Conservation (phyloP, 352 stramenopile species). For the Phytophthora sansomeana region DNA sequence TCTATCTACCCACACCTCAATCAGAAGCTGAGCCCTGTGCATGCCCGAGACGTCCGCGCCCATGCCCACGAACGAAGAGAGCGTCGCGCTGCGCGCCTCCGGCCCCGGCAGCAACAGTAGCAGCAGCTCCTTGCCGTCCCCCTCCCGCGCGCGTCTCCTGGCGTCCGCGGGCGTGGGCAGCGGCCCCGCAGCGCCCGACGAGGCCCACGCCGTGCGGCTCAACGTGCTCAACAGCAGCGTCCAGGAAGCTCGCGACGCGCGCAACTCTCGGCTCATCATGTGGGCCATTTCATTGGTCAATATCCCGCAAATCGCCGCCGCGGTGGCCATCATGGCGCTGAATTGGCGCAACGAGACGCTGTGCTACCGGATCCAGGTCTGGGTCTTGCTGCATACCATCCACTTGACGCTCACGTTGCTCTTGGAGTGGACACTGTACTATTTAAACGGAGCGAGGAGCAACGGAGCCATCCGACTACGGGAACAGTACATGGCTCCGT, state of each 20-base stretch:
- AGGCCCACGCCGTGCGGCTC: conserved; percentile 81
- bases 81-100: conserved; percentile 31
- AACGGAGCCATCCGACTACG: conserved; percentile 68
- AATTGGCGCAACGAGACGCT: conserved; percentile 76
- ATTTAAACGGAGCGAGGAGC: conserved; percentile 60
- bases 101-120: conserved; percentile 20
- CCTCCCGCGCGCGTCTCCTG: conserved; percentile 37
- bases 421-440: conserved; percentile 84
- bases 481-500: conserved; percentile 71
- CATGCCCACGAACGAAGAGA: conserved; percentile 42
- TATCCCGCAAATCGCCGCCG: conserved; percentile 75
- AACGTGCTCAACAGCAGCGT: conserved; percentile 89
- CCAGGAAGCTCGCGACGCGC: conserved; percentile 78
- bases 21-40: neutral
- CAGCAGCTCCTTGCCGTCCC: conserved; percentile 32
- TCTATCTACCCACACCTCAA: neutral
- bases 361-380: conserved; percentile 87
- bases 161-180: conserved; percentile 35
- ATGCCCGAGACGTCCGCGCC: conserved; percentile 32
- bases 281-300: conserved; percentile 81
- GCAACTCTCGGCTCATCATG: conserved; percentile 85
- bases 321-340: conserved; percentile 63
- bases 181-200: conserved; percentile 48
- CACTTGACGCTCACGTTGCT: conserved; percentile 73
- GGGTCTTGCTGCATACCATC: conserved; percentile 80